These are phyloP conservation scores for Dioscorea dumetorum DNA, from an alignment of 106 monocot genomes.

Conservation along the genomic window DNA sequence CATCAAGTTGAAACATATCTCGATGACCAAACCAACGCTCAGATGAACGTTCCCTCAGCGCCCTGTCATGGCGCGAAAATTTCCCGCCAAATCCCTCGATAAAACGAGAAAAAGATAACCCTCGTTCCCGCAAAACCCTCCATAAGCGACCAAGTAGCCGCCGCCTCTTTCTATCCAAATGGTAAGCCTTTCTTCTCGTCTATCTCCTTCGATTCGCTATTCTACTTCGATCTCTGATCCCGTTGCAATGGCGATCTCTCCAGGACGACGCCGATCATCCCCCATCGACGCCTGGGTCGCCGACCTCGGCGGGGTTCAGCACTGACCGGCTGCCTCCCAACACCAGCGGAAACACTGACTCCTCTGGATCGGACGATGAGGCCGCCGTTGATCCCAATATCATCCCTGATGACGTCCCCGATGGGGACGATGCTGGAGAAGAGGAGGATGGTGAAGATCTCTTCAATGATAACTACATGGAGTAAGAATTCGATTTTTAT, in stretches of 20 bases:
- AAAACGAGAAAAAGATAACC: background rate
- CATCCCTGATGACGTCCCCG: slow-evolving; percentile 47
- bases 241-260: too few species aligned
- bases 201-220: background rate
- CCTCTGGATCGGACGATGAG: slow-evolving; percentile 69
- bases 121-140: too few species aligned
- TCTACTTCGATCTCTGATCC: too few species aligned
- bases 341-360: slow-evolving; percentile 39
- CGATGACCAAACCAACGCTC: too few species aligned
- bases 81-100: slow-evolving; percentile 38
- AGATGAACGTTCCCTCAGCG: too few species aligned
- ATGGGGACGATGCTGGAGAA: slow-evolving; percentile 14
- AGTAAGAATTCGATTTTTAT: slow-evolving; percentile 20
- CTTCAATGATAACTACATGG: slow-evolving; percentile 14
- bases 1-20: too few species aligned
- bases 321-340: slow-evolving; percentile 85
- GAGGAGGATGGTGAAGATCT: too few species aligned
- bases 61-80: slow-evolving; percentile 32
- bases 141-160: too few species aligned
- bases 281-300: slow-evolving; percentile 69
- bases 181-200: background rate
- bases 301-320: slow-evolving; percentile 88
- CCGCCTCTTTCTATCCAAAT: background rate
- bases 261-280: slow-evolving; percentile 70
- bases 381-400: slow-evolving; percentile 66